Percentiles rank a stretch among this genome's conserved stretches.
These are phyloP conservation scores for Pyrenophora graminea DNA, from an alignment of 2,329 filamentous ascomycete genomes.

Conservation along the genomic window DNA sequence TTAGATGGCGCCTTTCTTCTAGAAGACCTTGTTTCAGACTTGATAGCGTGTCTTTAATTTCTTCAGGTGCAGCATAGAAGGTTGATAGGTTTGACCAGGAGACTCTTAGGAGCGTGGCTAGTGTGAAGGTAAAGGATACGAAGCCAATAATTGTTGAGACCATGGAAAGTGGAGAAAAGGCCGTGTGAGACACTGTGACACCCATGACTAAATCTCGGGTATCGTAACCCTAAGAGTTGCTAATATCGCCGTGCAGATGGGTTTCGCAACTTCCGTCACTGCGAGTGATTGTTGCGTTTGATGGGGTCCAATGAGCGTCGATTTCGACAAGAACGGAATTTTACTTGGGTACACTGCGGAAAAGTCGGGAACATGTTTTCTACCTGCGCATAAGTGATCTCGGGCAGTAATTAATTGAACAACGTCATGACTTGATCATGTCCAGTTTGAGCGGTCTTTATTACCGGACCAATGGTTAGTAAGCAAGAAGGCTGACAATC, in stretches of 20 bases:
- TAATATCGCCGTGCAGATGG: no score
- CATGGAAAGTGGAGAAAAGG: constrained; percentile 43
- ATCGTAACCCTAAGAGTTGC: no score
- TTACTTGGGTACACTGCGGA: no score
- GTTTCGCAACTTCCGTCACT: no score
- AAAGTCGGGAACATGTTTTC: no score
- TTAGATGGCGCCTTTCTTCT: constrained; percentile 47
- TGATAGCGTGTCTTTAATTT: constrained; percentile 48
- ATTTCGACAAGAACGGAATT: no score
- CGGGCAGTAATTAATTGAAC: neutral
- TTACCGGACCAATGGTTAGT: neutral
- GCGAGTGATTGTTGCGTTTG: no score
- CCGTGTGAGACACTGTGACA: constrained; percentile 24
- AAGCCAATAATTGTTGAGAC: constrained; percentile 47
- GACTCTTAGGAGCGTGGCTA: constrained; percentile 49
- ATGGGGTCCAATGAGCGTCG: no score
- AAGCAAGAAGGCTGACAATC: neutral
- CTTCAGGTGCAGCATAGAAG: constrained; percentile 40
- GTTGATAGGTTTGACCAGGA: constrained; percentile 49
- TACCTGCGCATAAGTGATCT: no score
- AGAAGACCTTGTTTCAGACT: constrained; percentile 49
- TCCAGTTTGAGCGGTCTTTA: neutral
- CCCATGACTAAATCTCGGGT: constrained; percentile 17
- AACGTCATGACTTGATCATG: constrained; percentile 2
- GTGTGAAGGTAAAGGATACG: constrained; percentile 50